phyloP scores from a whole-genome alignment of 371 early-diverging fungal genomes.

The Mortierella sp. region DNA sequence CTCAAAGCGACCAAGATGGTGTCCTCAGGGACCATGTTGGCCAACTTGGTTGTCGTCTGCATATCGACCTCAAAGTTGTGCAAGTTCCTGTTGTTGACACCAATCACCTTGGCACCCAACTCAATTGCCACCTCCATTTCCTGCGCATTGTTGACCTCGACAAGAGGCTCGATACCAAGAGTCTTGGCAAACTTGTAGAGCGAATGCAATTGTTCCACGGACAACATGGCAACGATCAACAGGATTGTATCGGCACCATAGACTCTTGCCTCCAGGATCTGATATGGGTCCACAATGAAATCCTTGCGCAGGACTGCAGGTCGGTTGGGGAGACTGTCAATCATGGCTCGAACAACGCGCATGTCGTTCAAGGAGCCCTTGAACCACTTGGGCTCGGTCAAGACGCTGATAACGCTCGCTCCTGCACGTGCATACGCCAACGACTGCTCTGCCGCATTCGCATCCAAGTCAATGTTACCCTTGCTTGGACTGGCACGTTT shows the following conservation, averaged over 20 bases:
- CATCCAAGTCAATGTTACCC: constrained; percentile 84
- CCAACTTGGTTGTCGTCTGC: constrained; percentile 81
- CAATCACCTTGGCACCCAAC: constrained; percentile 88
- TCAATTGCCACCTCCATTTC: constrained; percentile 91
- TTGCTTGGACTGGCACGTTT: constrained; percentile 98
- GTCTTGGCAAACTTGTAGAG: constrained; percentile 77
- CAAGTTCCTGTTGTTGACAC: constrained; percentile 97
- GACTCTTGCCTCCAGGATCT: constrained; percentile 91
- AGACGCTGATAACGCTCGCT: constrained; percentile 92
- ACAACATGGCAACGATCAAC: constrained; percentile 95
- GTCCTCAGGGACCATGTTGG: constrained; percentile 76
- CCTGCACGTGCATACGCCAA: constrained; percentile 88
- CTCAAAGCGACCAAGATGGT: constrained; percentile 88
- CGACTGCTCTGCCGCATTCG: constrained; percentile 89
- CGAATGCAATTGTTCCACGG: constrained; percentile 68
- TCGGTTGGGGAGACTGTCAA: constrained; percentile 74
- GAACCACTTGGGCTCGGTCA: constrained; percentile 99
- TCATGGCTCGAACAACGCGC: constrained; percentile 80
- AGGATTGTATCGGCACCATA: constrained; percentile 94
- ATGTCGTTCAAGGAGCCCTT: constrained; percentile 92
- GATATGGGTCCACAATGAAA: constrained; percentile 96
- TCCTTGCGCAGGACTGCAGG: constrained; percentile 97
- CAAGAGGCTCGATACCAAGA: constrained; percentile 97
- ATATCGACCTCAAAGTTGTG: constrained; percentile 96
- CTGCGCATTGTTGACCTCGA: constrained; percentile 92